A percentile compares a stretch with the other conserved stretches of the same genome.
These are phyloP conservation scores for Willaertia magna DNA, from an alignment of 208 protist genomes.

Conservation along the genomic window DNA sequence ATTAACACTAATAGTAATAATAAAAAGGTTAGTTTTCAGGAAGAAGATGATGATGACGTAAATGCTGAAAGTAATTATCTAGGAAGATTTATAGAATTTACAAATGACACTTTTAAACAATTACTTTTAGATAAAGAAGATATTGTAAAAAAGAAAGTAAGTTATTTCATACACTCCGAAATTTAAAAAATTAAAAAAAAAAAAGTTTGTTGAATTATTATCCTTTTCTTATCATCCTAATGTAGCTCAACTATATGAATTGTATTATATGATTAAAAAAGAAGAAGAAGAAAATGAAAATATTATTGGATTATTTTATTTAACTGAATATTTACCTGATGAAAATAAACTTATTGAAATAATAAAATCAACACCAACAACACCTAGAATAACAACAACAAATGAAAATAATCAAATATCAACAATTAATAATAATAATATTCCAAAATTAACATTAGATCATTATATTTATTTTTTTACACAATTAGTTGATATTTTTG, in stretches of 20 bases:
- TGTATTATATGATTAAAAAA: not conserved
- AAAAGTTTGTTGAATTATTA: not conserved
- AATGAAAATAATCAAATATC: no score
- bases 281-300: not conserved
- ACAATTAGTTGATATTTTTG: not conserved
- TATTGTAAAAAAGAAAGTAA: not conserved
- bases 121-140: not conserved
- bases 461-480: not conserved
- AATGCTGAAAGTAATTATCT: no score
- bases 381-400: no score
- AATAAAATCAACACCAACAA: not conserved
- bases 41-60: no score
- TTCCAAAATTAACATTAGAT: not conserved
- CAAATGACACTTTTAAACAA: not conserved
- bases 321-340: not conserved
- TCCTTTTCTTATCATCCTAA: not conserved
- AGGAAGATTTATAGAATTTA: not conserved
- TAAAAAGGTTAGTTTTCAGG: no score
- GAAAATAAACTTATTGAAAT: not conserved
- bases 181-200: not conserved
- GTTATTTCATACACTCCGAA: not conserved
- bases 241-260: not conserved
- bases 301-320: not conserved
- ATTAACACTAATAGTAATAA: no score
- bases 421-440: no score